These are phyloP conservation scores for Lepidium campestre DNA, from an alignment of 441 rosid genomes.

Conservation along the genomic window DNA sequence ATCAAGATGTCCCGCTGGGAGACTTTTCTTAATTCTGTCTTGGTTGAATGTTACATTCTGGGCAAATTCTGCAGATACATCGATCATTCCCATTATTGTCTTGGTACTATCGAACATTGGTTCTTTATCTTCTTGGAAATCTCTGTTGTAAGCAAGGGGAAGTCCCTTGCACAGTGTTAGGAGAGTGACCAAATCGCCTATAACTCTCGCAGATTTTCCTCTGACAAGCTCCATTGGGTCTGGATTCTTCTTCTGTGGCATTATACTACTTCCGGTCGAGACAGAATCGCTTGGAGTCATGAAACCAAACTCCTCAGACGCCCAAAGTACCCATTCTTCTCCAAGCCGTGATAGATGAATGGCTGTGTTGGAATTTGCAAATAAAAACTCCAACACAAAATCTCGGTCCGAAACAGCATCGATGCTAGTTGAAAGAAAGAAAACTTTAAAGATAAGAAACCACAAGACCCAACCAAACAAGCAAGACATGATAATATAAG, in stretches of 20 bases:
- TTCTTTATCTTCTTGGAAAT: slow-evolving; percentile 97
- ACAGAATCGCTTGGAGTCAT: slow-evolving; percentile 82
- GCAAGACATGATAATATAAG: not conserved
- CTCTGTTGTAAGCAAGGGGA: slow-evolving; percentile 92
- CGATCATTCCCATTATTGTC: slow-evolving; percentile 80
- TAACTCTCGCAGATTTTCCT: slow-evolving; percentile 84
- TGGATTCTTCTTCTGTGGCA: slow-evolving; percentile 99
- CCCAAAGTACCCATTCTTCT: slow-evolving; percentile 98
- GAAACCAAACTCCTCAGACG: slow-evolving; percentile 93
- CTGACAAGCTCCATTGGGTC: slow-evolving; percentile 99
- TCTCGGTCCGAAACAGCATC: slow-evolving; percentile 97
- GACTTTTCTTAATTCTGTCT: slow-evolving; percentile 59
- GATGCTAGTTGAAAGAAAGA: slow-evolving; percentile 45
- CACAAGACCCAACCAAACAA: not conserved
- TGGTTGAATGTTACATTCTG: slow-evolving; percentile 66
- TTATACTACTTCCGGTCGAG: slow-evolving; percentile 95
- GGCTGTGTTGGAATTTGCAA: slow-evolving; percentile 69
- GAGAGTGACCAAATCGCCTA: slow-evolving; percentile 81
- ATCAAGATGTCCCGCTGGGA: slow-evolving; percentile 90
- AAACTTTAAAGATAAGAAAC: not conserved
- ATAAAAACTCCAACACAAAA: slow-evolving; percentile 76
- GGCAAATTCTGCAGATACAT: slow-evolving; percentile 92
- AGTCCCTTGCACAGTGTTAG: slow-evolving; percentile 94
- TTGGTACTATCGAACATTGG: slow-evolving; percentile 86
- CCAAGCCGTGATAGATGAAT: slow-evolving; percentile 89